Evolutionary conservation across 371 early-diverging fungal genomes (phyloP), one percentile per base, ranked within the genome.

Genomic region (Smittium culicis): DNA sequence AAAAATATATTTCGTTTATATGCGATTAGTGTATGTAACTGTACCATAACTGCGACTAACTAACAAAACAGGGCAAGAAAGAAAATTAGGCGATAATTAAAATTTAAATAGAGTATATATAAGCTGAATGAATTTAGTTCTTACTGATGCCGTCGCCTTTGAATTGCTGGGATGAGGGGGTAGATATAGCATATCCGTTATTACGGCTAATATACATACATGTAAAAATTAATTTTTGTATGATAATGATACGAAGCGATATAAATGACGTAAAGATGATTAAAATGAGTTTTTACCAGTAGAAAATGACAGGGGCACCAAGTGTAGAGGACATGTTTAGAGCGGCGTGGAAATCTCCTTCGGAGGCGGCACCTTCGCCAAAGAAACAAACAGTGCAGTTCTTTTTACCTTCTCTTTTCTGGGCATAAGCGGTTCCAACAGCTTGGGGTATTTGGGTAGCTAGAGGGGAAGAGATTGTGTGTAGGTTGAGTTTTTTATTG

Each of bases 381-480:
- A 98, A 98, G 79, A 89, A 98, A 81, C 94, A 92, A 59, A 95
- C 80, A 8, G 84, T 87, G 69, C 87, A 85, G 68, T 87, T 88
- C 66, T 88, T 80, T 62, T 83, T 80, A 1, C 90, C 88, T 34
- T 82, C 79, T 35, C 86, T 77, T 72, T 96, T 96, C 66, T 94
- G 76, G 0, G 95, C 95, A 73, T 94, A 98, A n/a, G 94, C 98
- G 20, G 97, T 87, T 31, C 98, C 98, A 0, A 93, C 82, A n/a
- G 98, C 98, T 75, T 97, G 98, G n/a, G 98, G 98, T 57, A 98
- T 82, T 79, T 98, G 97, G 16, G 98, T 96, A 34, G 88, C 96
- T 61, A 98, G 77, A 25, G 97, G 95, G 11, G 95, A 94, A 27
- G 96, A 96, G 65, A 98, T 96, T 11, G 98, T 96, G 74, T 94